These are phyloP conservation scores for Halenospora varia DNA, from an alignment of 495 filamentous ascomycete genomes.

Conservation along the genomic window DNA sequence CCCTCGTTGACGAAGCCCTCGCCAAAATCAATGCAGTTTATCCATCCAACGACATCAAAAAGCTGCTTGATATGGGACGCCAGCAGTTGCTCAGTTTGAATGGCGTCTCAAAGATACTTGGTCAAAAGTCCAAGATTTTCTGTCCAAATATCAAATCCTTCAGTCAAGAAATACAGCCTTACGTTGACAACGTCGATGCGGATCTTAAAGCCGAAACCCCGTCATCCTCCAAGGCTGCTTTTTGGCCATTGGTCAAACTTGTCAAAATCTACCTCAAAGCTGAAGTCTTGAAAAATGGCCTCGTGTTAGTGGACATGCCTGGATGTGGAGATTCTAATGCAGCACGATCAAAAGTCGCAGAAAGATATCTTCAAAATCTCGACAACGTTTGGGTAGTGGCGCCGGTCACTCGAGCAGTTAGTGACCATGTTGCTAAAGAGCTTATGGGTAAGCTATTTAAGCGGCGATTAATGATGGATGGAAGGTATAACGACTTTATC, in stretches of 20 bases:
- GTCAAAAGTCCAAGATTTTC: constrained; percentile 36
- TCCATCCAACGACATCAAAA: constrained; percentile 47
- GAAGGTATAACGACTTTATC: constrained; percentile 48
- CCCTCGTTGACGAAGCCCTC: constrained; percentile 44
- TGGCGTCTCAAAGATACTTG: constrained; percentile 42
- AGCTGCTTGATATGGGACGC: constrained; percentile 34
- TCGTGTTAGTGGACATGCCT: constrained; percentile 64
- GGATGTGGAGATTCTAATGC: constrained; percentile 63
- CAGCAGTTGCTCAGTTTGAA: constrained; percentile 35
- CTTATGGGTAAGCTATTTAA: constrained; percentile 58
- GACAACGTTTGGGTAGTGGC: constrained; percentile 57
- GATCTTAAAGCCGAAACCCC: constrained; percentile 28
- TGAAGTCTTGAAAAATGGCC: constrained; percentile 52
- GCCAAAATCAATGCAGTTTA: constrained; percentile 63
- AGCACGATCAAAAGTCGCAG: constrained; percentile 56
- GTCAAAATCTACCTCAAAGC: constrained; percentile 58
- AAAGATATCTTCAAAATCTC: constrained; percentile 56
- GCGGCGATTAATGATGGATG: constrained; percentile 59
- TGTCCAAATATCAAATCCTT: constrained; percentile 34
- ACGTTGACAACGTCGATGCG: constrained; percentile 41
- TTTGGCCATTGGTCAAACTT: constrained; percentile 65
- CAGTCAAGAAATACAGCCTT: constrained; percentile 40
- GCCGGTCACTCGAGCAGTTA: constrained; percentile 58
- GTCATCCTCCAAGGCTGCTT: constrained; percentile 46
- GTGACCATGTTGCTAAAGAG: constrained; percentile 58